Evolutionary conservation across 1,284 basidiomycete genomes (phyloP).

Genomic region (Cutaneotrichosporon sp.): DNA sequence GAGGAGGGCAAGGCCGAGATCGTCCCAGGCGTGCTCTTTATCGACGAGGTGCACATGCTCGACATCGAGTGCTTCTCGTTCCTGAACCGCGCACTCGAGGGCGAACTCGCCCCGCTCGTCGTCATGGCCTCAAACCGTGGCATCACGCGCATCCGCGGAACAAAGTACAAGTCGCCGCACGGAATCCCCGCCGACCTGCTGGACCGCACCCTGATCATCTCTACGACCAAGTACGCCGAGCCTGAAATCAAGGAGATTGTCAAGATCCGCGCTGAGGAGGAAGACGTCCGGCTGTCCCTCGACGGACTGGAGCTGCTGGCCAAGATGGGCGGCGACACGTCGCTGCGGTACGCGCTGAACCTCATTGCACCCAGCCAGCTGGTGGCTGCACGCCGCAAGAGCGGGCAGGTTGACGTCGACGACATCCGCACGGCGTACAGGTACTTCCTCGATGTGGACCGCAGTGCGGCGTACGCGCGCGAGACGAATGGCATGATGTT

Average conservation of each 20-base stretch:
- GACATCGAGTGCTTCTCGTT: slow-evolving; percentile 99
- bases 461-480: slow-evolving; percentile 83
- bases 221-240: slow-evolving; percentile 79
- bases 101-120: slow-evolving; percentile 87
- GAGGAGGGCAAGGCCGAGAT: slow-evolving; percentile 99
- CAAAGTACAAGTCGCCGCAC: slow-evolving; percentile 88
- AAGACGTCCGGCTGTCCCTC: slow-evolving; percentile 79
- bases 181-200: slow-evolving; percentile 91
- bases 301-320: slow-evolving; percentile 75
- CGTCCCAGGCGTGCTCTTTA: slow-evolving; percentile 89
- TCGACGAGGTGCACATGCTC: slow-evolving; percentile 97
- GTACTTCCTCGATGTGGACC: slow-evolving; percentile 93
- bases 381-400: slow-evolving; percentile 73
- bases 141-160: slow-evolving; percentile 90
- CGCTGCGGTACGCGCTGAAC: slow-evolving; percentile 83
- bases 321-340: slow-evolving; percentile 78
- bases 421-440: slow-evolving; percentile 78
- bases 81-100: slow-evolving; percentile 91
- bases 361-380: slow-evolving; percentile 85
- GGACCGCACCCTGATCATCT: slow-evolving; percentile 92
- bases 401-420: slow-evolving; percentile 68
- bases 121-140: slow-evolving; percentile 98
- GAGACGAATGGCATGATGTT: slow-evolving; percentile 70
- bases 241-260: slow-evolving; percentile 89
- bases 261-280: slow-evolving; percentile 88